A percentile compares a stretch with the other conserved stretches of the same genome.
These are phyloP conservation scores for Microthlaspi erraticum DNA, from an alignment of 345 rosid genomes.

Conservation along the genomic window DNA sequence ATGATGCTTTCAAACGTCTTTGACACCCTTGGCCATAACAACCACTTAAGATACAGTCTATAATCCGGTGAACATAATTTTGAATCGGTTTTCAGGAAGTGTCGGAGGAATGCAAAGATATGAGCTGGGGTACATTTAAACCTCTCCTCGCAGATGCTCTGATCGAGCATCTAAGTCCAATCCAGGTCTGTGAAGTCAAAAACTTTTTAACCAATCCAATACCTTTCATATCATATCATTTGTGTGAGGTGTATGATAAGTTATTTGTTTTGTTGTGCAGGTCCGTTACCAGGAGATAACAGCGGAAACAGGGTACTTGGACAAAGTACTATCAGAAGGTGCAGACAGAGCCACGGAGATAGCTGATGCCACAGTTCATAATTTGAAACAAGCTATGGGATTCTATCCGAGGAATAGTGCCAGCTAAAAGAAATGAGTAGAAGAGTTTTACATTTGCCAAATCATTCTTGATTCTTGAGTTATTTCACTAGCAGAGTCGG, in stretches of 20 bases:
- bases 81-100: constrained; percentile 65
- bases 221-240: not conserved
- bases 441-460: not conserved
- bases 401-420: constrained; percentile 34
- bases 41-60: not conserved
- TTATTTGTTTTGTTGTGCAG: constrained; percentile 44
- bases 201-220: constrained; percentile 2
- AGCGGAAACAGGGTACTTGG: constrained; percentile 67
- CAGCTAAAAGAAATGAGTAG: not conserved
- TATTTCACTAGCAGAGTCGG: not conserved
- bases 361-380: constrained; percentile 64
- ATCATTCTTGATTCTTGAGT: constrained; percentile 10
- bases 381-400: constrained; percentile 85
- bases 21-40: not conserved
- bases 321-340: constrained; percentile 66
- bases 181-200: constrained; percentile 60
- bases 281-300: constrained; percentile 69
- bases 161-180: constrained; percentile 85
- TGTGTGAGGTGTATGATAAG: constrained; percentile 2
- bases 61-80: not conserved
- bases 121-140: constrained; percentile 89
- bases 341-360: constrained; percentile 64
- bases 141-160: constrained; percentile 70
- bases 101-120: constrained; percentile 67
- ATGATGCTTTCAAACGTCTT: no score